Conservation (phyloP, 2,329 filamentous ascomycete species). For the Arthrobotrys pseudoclavata region DNA sequence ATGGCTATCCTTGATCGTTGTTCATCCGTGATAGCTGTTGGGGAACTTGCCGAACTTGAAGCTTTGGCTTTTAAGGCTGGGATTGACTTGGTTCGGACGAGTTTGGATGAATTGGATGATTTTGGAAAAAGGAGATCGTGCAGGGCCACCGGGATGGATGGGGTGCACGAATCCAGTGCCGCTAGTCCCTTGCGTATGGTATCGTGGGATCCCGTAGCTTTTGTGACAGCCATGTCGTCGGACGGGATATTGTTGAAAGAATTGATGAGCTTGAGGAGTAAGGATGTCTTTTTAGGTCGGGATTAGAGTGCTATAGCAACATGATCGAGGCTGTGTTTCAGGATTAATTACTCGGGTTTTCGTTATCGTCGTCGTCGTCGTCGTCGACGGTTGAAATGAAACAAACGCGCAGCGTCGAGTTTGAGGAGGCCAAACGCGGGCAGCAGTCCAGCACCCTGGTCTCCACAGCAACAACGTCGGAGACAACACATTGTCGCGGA, state of each 20-base stretch:
- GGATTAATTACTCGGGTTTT: not conserved
- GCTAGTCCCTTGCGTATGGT: conserved; percentile 52
- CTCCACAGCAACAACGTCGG: conserved; percentile 55
- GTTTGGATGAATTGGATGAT: conserved; percentile 31
- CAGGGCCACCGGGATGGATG: conserved; percentile 36
- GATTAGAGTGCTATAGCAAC: conserved; percentile 29
- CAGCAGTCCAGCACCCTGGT: conserved; percentile 21
- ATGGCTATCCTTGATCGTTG: conserved; percentile 56
- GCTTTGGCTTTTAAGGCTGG: conserved; percentile 31
- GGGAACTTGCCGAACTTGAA: conserved; percentile 32
- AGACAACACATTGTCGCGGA: conserved; percentile 40
- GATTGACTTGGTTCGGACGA: conserved; percentile 44
- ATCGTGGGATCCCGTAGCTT: conserved; percentile 46
- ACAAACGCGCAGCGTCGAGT: conserved; percentile 43
- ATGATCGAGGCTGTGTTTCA: conserved; percentile 36
- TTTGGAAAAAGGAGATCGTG: conserved; percentile 51
- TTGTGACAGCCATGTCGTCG: conserved; percentile 51
- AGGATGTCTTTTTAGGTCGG: conserved; percentile 5
- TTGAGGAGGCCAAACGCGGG: conserved; percentile 40
- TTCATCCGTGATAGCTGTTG: conserved; percentile 45
- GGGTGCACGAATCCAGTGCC: conserved; percentile 44
- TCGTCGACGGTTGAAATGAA: conserved; percentile 34
- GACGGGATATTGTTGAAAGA: conserved; percentile 5
- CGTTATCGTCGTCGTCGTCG: not conserved
- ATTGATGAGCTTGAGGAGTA: conserved; percentile 11